phyloP scores from a whole-genome alignment of 2,329 filamentous ascomycete genomes.

The Sporothrix humicola region DNA sequence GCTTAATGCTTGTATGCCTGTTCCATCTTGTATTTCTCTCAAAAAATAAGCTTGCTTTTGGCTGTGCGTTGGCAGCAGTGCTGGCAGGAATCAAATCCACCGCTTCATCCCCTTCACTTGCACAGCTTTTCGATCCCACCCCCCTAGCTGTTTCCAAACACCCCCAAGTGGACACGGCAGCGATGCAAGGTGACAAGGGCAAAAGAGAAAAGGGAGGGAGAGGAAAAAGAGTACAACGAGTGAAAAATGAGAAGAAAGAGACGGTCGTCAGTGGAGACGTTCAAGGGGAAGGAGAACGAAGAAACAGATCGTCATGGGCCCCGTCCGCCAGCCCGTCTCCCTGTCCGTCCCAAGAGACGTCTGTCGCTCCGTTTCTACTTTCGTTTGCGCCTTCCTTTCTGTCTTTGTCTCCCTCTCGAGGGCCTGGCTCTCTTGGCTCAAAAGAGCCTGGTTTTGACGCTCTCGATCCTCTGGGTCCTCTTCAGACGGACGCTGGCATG shows the following conservation, averaged over 20 bases:
- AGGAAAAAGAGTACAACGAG: neutral
- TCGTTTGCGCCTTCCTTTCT: neutral
- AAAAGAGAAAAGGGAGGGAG: neutral
- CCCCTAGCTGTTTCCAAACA: neutral
- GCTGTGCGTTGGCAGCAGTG: neutral
- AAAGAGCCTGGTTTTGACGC: too few relatives aligned
- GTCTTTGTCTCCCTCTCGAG: neutral
- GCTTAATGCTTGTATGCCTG: too few relatives aligned
- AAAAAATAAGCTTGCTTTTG: conserved; percentile 1
- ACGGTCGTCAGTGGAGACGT: neutral
- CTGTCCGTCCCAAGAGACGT: neutral
- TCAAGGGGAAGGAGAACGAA: neutral
- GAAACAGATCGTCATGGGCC: conserved; percentile 22
- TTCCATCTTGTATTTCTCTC: too few relatives aligned
- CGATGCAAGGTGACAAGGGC: conserved; percentile 5
- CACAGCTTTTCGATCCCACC: neutral
- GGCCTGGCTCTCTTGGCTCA: neutral
- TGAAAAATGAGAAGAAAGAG: too few relatives aligned
- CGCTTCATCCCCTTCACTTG: too few relatives aligned
- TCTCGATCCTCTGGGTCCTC: neutral
- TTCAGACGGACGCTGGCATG: neutral
- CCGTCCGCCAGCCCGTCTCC: conserved; percentile 18
- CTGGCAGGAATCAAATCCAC: neutral
- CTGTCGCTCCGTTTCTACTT: neutral
- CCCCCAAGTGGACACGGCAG: conserved; percentile 17